phyloP scores from a whole-genome alignment of 208 protist species.

The Spongospora subterranea region DNA sequence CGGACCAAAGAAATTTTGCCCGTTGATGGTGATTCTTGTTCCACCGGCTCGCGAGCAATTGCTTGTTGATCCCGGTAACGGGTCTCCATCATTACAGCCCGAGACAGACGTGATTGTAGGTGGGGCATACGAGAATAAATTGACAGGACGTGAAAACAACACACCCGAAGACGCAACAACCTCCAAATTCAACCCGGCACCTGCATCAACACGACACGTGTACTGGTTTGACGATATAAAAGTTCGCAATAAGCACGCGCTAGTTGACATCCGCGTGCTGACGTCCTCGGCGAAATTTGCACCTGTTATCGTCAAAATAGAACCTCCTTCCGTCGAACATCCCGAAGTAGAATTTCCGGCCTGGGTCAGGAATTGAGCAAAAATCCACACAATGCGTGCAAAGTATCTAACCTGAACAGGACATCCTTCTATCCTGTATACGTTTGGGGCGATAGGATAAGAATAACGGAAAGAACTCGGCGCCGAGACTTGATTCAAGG shows the following conservation, averaged over 20 bases:
- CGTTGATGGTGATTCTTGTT: not conserved
- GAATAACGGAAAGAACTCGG: not conserved
- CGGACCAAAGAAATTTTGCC: not conserved
- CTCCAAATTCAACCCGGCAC: not conserved
- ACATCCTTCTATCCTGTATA: constrained; percentile 31
- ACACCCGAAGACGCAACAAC: constrained; percentile 2
- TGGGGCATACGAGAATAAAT: not conserved
- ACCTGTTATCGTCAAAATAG: constrained; percentile 10
- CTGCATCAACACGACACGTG: not conserved
- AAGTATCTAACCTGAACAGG: not conserved
- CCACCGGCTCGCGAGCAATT: constrained; percentile 53
- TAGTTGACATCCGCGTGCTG: not conserved
- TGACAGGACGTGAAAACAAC: not conserved
- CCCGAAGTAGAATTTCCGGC: not conserved
- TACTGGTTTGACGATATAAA: constrained; percentile 3
- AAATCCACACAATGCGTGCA: not conserved
- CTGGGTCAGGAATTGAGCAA: no score
- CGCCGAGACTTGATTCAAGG: constrained; percentile 5
- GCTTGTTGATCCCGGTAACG: not conserved
- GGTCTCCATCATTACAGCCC: not conserved
- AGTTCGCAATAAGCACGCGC: not conserved
- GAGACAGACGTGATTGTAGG: not conserved
- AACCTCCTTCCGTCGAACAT: not conserved
- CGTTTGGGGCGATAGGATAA: constrained; percentile 1
- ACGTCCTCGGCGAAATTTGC: constrained; percentile 5